Conservation (phyloP, 805 yeast species). For the Nakazawaea laoshanensis region DNA sequence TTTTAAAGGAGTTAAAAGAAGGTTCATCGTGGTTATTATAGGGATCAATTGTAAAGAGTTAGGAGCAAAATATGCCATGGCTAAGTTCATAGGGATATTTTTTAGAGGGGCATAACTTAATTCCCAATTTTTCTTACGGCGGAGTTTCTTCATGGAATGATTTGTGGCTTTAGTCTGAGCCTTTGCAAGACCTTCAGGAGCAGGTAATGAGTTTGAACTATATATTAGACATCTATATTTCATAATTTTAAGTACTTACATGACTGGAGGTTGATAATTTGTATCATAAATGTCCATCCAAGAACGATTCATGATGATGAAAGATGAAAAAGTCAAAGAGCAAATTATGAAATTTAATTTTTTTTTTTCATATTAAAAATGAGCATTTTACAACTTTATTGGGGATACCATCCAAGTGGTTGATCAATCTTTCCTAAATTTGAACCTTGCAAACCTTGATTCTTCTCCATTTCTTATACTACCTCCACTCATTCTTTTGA, state of each 20-base stretch:
- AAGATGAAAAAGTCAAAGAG: too few relatives aligned
- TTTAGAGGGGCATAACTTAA: constrained; percentile 77
- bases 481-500: background rate
- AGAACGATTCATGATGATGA: too few relatives aligned
- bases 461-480: background rate
- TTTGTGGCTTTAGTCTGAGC: constrained; percentile 8
- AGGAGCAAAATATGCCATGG: constrained; percentile 93
- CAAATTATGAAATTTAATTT: too few relatives aligned
- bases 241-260: too few relatives aligned
- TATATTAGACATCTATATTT: too few relatives aligned
- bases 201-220: too few relatives aligned
- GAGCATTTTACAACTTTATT: too few relatives aligned
- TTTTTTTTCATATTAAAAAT: too few relatives aligned
- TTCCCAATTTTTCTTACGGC: constrained; percentile 75
- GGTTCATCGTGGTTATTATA: constrained; percentile 80
- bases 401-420: background rate
- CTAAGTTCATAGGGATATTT: constrained; percentile 75
- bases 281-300: too few relatives aligned
- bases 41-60: constrained; percentile 84
- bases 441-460: constrained; percentile 10
- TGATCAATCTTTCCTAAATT: constrained; percentile 6
- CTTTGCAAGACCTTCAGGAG: too few relatives aligned
- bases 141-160: constrained; percentile 27
- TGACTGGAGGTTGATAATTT: too few relatives aligned
- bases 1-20: constrained; percentile 69